Base-by-base conservation (phyloP, 1,139 yeast species). In the Kluyveromyces sp. region DNA sequence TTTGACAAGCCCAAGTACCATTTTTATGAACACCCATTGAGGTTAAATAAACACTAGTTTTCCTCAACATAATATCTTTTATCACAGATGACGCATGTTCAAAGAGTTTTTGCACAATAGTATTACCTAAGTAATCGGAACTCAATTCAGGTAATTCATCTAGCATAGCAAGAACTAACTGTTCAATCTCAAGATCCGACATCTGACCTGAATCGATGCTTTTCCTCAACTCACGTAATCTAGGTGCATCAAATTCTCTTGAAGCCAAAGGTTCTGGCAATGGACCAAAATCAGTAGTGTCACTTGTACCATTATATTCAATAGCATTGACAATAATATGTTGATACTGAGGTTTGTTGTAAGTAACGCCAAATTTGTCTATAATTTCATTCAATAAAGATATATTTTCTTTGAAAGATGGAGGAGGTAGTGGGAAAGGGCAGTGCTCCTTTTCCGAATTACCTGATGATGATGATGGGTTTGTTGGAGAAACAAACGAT, bases 1-100 rank as follows among this genome's bases (percentile, higher is more conserved):
- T 94, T 65, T 94, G 98, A 31, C 96, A 95, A 2, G 97, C 97
- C 98, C 98, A 92, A 3, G 99, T 92, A 52, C 99, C 99, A 65
- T 94, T 92, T 62, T 92, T 92, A 69, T 92, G 99, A 48, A 88
- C 83, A 58, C 97, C 94, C 71, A 92, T 83, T 59, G 89, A 95
- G 1, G 97, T 86, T 53, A 94, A 72, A 59, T 75, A 86, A 25
- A 94, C 95, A 3, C 85, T 73, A 45, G 94, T 79, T 55, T 78
- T 79, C 59, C 83, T 79, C 45, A 92, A 76, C 89, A 94, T 84
- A 66, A 84, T 77, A 56, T 85, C 83, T 60, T 87, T 86, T 48
- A 89, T 73, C 5, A 81, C 73, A 32, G 84, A 80, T 2, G 88
- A 78, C 43, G 90, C 78, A 45, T 75, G 69, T 46, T 86, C 83